These are phyloP conservation scores for Pezicula rhizophila DNA, from an alignment of 2,329 filamentous ascomycete species.

Conservation along the genomic window DNA sequence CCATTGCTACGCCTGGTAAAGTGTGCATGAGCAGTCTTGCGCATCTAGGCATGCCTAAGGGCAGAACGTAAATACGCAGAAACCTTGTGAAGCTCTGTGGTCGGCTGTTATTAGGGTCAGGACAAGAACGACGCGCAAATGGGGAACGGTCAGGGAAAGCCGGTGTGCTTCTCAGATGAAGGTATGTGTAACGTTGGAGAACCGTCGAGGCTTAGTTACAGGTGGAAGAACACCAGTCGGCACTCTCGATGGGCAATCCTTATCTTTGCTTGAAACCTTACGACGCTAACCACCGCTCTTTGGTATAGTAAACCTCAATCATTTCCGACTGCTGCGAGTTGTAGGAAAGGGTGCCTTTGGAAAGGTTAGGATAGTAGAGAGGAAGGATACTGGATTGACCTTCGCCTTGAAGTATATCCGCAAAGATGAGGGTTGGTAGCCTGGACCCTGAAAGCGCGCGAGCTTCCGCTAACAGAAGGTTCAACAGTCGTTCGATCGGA, in stretches of 20 bases:
- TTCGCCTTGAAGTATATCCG: constrained; percentile 98
- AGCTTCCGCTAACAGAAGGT: constrained; percentile 6
- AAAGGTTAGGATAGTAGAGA: constrained; percentile 96
- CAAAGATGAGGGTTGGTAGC: constrained; percentile 83
- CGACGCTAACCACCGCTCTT: constrained; percentile 15
- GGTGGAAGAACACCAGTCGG: neutral
- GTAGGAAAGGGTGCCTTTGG: constrained; percentile 97
- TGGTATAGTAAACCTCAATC: constrained; percentile 80
- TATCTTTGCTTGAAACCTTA: constrained; percentile 3
- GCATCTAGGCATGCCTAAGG: constrained; percentile 15
- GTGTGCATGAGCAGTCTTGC: constrained; percentile 2
- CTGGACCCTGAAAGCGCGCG: constrained; percentile 2
- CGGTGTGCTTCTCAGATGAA: constrained; percentile 87
- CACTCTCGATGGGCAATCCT: constrained; percentile 2
- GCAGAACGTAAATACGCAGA: constrained; percentile 8
- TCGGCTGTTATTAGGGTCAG: neutral
- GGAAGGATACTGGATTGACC: constrained; percentile 87
- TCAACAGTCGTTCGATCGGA: constrained; percentile 85
- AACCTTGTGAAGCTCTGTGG: neutral
- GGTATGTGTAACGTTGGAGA: constrained; percentile 47
- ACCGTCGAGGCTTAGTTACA: neutral
- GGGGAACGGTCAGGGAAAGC: constrained; percentile 95
- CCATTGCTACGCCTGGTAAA: neutral
- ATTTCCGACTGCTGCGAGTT: constrained; percentile 90
- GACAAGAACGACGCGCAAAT: constrained; percentile 41